phyloP scores from a whole-genome alignment of 2,329 filamentous ascomycete species.

The Cercospora janseana region DNA sequence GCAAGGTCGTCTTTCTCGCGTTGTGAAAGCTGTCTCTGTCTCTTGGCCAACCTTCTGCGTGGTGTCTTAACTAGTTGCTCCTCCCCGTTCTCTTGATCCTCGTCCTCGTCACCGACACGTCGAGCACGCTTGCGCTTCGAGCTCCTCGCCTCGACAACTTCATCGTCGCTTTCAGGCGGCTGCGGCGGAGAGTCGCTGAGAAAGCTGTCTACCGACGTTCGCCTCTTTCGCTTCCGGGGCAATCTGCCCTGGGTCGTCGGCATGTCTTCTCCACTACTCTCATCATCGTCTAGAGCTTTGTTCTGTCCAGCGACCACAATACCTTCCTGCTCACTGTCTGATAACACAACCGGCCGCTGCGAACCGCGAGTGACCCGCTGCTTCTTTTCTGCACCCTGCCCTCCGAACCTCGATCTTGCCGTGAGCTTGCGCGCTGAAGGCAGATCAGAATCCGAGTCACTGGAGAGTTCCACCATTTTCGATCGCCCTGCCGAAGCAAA shows the following conservation, averaged over 20 bases:
- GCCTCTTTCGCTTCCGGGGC: constrained; percentile 22
- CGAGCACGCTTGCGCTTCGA: constrained; percentile 23
- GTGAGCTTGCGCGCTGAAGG: constrained; percentile 17
- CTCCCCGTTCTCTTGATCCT: constrained; percentile 24
- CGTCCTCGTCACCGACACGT: constrained; percentile 17
- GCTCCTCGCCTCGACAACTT: constrained; percentile 27
- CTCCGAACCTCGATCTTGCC: constrained; percentile 10
- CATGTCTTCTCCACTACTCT: constrained; percentile 32
- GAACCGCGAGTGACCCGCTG: constrained; percentile 12
- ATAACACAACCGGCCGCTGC: constrained; percentile 19
- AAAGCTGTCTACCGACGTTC: constrained; percentile 27
- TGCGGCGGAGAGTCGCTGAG: constrained; percentile 26
- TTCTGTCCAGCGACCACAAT: background rate
- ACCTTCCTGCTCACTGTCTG: constrained; percentile 19
- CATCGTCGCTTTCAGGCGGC: constrained; percentile 34
- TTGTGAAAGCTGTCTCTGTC: constrained; percentile 28
- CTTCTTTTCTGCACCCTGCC: background rate
- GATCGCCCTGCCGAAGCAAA: constrained; percentile 30
- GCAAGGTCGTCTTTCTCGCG: constrained; percentile 45
- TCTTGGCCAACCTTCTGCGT: constrained; percentile 25
- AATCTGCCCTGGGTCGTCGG: constrained; percentile 33
- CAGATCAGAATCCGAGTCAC: constrained; percentile 26
- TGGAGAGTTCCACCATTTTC: constrained; percentile 23
- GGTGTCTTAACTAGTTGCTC: constrained; percentile 32
- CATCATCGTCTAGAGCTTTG: background rate